Percentiles rank a stretch among this genome's conserved stretches.
phyloP scores from a whole-genome alignment of 768 basidiomycete genomes.

The Tulasnella sp. region DNA sequence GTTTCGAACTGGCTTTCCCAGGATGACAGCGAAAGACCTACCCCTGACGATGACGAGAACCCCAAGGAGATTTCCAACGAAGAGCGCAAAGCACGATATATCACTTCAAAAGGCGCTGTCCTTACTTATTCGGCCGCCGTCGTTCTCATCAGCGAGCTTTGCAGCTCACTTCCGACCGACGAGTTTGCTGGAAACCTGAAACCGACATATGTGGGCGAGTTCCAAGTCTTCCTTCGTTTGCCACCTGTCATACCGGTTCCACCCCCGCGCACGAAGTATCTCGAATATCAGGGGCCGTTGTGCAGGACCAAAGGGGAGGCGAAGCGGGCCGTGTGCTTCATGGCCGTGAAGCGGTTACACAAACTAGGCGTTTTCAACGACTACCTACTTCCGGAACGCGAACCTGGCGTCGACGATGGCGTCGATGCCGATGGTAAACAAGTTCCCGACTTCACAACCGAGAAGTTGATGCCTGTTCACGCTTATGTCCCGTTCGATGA shows the following conservation, averaged over 20 bases:
- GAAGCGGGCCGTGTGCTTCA: slow-evolving; percentile 68
- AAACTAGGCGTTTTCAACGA: slow-evolving; percentile 69
- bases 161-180: slow-evolving; percentile 63
- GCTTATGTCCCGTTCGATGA: slow-evolving; percentile 32
- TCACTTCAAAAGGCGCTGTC: slow-evolving; percentile 62
- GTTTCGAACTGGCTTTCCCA: neutral
- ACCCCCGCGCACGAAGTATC: slow-evolving; percentile 35
- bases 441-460: slow-evolving; percentile 37
- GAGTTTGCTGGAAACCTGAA: slow-evolving; percentile 46
- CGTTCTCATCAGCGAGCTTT: slow-evolving; percentile 58
- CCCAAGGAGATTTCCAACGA: slow-evolving; percentile 34
- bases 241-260: slow-evolving; percentile 56
- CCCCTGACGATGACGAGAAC: slow-evolving; percentile 27
- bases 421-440: slow-evolving; percentile 43
- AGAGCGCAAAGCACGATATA: slow-evolving; percentile 50
- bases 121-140: slow-evolving; percentile 70
- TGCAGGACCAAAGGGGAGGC: slow-evolving; percentile 57
- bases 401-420: slow-evolving; percentile 35
- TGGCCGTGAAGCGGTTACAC: slow-evolving; percentile 58
- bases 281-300: slow-evolving; percentile 46
- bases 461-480: slow-evolving; percentile 38
- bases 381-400: slow-evolving; percentile 60
- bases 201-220: slow-evolving; percentile 48
- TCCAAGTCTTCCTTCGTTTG: slow-evolving; percentile 43
- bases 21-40: neutral